These are phyloP conservation scores for Elsinoe fawcettii DNA, from an alignment of 2,329 filamentous ascomycete species.

Conservation along the genomic window DNA sequence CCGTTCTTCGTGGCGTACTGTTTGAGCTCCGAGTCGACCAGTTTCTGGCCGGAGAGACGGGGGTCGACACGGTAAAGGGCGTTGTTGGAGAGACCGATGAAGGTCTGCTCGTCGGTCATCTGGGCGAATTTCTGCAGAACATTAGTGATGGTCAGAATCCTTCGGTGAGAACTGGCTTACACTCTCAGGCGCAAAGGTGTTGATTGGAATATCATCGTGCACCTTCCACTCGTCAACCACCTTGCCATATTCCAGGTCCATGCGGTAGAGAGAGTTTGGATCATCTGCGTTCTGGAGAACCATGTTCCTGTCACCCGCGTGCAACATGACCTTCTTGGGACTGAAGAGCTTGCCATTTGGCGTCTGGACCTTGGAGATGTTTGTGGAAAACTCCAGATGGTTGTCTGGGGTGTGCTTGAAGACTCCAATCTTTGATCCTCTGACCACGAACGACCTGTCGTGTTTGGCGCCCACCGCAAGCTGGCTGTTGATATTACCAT, in stretches of 20 bases:
- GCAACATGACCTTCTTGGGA: constrained; percentile 94
- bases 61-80: constrained; percentile 91
- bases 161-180: constrained; percentile 35
- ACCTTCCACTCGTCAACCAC: constrained; percentile 98
- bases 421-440: constrained; percentile 95
- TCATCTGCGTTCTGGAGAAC: constrained; percentile 76
- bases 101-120: constrained; percentile 91
- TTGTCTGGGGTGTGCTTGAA: constrained; percentile 96
- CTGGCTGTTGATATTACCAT: constrained; percentile 84
- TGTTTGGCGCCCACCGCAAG: constrained; percentile 95
- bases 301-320: constrained; percentile 82
- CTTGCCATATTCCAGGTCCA: constrained; percentile 97
- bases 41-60: constrained; percentile 79
- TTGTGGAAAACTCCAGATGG: constrained; percentile 89
- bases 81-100: constrained; percentile 86
- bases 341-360: constrained; percentile 80
- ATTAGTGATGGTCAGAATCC: not conserved
- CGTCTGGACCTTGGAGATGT: constrained; percentile 91
- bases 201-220: constrained; percentile 89
- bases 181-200: constrained; percentile 86
- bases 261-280: constrained; percentile 85
- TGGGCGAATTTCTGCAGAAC: constrained; percentile 77
- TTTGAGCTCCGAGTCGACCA: constrained; percentile 88
- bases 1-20: constrained; percentile 96
- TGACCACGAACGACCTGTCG: constrained; percentile 92